A percentile compares a stretch with the other conserved stretches of the same genome.
phyloP scores from a whole-genome alignment of 1,284 basidiomycete genomes.

The Polyporus tsugae region DNA sequence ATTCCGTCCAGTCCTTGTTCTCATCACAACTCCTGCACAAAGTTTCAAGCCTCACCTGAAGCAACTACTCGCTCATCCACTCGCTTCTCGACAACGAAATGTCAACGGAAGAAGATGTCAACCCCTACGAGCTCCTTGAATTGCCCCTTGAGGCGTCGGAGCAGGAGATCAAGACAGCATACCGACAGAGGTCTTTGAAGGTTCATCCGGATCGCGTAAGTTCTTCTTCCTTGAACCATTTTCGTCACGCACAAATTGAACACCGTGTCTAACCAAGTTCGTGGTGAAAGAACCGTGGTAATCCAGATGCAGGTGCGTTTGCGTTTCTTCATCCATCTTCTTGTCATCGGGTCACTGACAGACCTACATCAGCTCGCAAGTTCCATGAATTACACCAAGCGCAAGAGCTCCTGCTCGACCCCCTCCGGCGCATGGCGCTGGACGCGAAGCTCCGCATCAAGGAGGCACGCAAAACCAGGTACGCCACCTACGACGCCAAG shows the following conservation, averaged over 20 bases:
- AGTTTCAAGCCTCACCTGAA: not conserved
- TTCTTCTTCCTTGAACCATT: slow-evolving; percentile 38
- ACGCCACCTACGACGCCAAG: slow-evolving; percentile 80
- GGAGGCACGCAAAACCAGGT: slow-evolving; percentile 75
- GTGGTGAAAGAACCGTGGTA: slow-evolving; percentile 71
- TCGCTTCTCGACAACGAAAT: slow-evolving; percentile 15
- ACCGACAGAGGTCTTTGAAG: slow-evolving; percentile 83
- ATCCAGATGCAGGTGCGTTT: slow-evolving; percentile 75
- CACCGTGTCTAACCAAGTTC: slow-evolving; percentile 12
- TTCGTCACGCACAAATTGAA: slow-evolving; percentile 30
- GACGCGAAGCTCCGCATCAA: slow-evolving; percentile 83
- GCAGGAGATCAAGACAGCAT: slow-evolving; percentile 86
- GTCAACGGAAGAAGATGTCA: slow-evolving; percentile 56
- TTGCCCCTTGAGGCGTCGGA: slow-evolving; percentile 78
- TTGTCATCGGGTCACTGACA: not conserved
- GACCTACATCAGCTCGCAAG: slow-evolving; percentile 62
- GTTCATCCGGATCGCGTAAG: slow-evolving; percentile 88
- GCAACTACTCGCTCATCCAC: not conserved
- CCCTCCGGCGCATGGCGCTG: slow-evolving; percentile 81
- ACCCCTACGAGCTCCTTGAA: slow-evolving; percentile 82
- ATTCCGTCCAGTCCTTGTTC: not conserved
- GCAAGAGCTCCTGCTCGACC: slow-evolving; percentile 87
- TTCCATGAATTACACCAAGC: slow-evolving; percentile 91
- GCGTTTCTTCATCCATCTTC: no score
- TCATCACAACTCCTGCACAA: not conserved